These are phyloP conservation scores for Rhodotorula babjevae DNA, from an alignment of 768 basidiomycete species.

Conservation along the genomic window DNA sequence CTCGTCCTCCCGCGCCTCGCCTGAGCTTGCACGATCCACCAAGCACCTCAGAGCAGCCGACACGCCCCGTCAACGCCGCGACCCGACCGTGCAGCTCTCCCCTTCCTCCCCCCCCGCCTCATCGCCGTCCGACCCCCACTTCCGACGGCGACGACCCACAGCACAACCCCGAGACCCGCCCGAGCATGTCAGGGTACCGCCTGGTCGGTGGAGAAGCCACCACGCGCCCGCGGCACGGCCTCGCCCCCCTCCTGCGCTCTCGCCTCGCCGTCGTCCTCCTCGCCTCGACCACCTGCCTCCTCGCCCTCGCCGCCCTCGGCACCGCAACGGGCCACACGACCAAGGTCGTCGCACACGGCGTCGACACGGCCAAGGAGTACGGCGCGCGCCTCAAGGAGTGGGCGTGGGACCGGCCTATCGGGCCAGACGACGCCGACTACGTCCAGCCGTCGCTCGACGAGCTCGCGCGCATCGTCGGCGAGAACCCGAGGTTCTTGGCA, in stretches of 20 bases:
- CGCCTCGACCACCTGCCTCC: not conserved
- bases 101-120: no score
- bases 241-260: not conserved
- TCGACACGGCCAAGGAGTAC: not conserved
- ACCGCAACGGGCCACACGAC: not conserved
- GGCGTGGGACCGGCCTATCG: no score
- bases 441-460: not conserved
- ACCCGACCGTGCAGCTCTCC: no score
- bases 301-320: not conserved
- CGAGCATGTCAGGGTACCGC: not conserved
- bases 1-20: no score
- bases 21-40: no score
- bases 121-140: no score
- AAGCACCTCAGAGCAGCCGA: no score
- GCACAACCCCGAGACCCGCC: no score
- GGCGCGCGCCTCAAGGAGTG: not conserved
- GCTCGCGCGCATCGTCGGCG: not conserved
- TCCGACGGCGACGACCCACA: no score
- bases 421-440: not conserved
- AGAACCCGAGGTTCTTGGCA: not conserved
- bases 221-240: no score
- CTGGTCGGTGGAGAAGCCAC: not conserved
- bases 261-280: not conserved
- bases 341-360: not conserved
- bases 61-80: no score